Base-by-base conservation (phyloP, 805 yeast species). In the Monosporozyma aerobia region DNA sequence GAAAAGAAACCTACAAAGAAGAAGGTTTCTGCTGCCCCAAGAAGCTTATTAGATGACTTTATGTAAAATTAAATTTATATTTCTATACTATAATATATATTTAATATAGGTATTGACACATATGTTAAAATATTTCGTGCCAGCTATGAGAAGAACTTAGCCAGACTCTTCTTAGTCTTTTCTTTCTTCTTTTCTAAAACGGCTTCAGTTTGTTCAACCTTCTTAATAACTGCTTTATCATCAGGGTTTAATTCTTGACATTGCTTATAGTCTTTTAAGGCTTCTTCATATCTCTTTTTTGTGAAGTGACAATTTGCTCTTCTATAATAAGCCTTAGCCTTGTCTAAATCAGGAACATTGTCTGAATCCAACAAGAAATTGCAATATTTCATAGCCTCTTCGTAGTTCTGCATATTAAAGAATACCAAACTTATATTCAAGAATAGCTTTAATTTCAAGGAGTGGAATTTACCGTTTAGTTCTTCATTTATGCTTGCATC, bases 401-500 rank as follows among this genome's bases (percentile, higher is more conserved):
- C 64, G 55, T 68, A 80, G n/a, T 80, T 69, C 48, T 75, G 67
- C 56, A 79, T 54, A 53, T 82, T 79, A 43, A 80, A 69, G 40
- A 75, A 65, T 0, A 75, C 78, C 51, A 87, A 66, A 1, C 87
- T 75, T n/a, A 86, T 57, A 59, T 87, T 87, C 56, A 72, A 58
- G 50, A 70, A 74, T 1, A 73, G 49, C 49, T 71, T 74, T 53
- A 63, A 70, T 57, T 72, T 81, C 52, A 74, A 50, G 4, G 69
- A 77, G 37, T 70, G 59, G 62, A 82, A 86, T 56, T 78, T 77
- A 4, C 59, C 57, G 57, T 69, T 74, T 67, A 76, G 72, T 22
- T 77, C 78, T 13, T 80, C 77, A 58, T 83, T 84, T 29, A 74
- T 66, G 46, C 83, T 90, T 35, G 69, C 68, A 59, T 85, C 94